phyloP scores from a whole-genome alignment of 169 alveolate genomes.

The Cryptosporidium muris region DNA sequence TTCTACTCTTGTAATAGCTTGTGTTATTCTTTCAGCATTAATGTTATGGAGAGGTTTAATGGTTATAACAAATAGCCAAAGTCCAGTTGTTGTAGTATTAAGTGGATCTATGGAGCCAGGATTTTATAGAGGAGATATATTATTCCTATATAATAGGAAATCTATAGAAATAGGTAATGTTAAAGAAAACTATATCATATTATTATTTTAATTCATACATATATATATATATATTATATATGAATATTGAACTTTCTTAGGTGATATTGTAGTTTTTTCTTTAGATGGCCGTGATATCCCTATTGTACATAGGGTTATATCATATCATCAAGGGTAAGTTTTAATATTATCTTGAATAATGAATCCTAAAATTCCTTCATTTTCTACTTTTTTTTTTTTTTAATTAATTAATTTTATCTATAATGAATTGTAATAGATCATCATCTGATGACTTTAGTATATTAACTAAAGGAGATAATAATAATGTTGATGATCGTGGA shows the following conservation, averaged over 20 bases:
- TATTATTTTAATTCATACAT: neutral
- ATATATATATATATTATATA: constrained; percentile 3
- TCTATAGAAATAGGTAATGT: constrained; percentile 74
- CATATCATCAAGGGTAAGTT: constrained; percentile 79
- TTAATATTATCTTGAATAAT: neutral
- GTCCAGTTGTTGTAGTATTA: constrained; percentile 94
- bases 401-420: neutral
- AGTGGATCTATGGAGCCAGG: constrained; percentile 95
- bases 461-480: constrained; percentile 95
- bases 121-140: constrained; percentile 93
- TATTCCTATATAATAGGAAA: constrained; percentile 79
- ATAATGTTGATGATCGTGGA: constrained; percentile 93
- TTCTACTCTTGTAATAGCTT: constrained; percentile 25
- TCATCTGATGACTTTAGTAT: constrained; percentile 81
- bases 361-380: neutral
- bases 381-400: neutral
- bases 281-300: constrained; percentile 91
- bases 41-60: constrained; percentile 92
- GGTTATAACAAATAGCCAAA: constrained; percentile 85
- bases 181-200: constrained; percentile 9
- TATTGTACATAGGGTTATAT: constrained; percentile 91
- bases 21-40: constrained; percentile 83
- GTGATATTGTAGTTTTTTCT: constrained; percentile 87
- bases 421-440: constrained; percentile 17
- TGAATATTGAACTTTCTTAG: constrained; percentile 3